Percentiles rank a stretch among this genome's conserved stretches.
phyloP scores from a whole-genome alignment of 371 early-diverging fungal genomes.

The Sporodiniella umbellata region DNA sequence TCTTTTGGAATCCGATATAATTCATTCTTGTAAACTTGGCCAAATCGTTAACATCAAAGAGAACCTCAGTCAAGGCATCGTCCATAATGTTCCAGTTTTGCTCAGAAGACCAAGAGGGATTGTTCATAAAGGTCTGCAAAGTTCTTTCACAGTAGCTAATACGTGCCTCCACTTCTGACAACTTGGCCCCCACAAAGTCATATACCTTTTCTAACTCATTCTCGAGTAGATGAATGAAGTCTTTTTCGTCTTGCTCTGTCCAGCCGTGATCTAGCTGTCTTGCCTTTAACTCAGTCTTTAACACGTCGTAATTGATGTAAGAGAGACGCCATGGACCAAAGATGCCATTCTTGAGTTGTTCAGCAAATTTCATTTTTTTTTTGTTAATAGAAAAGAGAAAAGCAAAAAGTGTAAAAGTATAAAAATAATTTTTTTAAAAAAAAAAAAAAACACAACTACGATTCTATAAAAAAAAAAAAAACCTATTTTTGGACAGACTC shows the following conservation, averaged over 20 bases:
- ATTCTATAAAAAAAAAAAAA: slow-evolving; percentile 3
- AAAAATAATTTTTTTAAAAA: neutral
- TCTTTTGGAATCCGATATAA: slow-evolving; percentile 92
- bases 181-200: slow-evolving; percentile 64
- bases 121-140: slow-evolving; percentile 51
- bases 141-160: slow-evolving; percentile 81
- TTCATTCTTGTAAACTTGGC: slow-evolving; percentile 90
- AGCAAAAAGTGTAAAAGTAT: neutral
- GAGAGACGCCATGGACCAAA: slow-evolving; percentile 43
- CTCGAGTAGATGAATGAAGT: slow-evolving; percentile 66
- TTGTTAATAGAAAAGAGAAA: neutral
- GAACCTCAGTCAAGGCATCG: slow-evolving; percentile 43
- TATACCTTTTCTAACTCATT: slow-evolving; percentile 86
- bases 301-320: slow-evolving; percentile 35
- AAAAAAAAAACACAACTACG: neutral
- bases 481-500: slow-evolving; percentile 7
- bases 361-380: slow-evolving; percentile 27
- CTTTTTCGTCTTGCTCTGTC: slow-evolving; percentile 66
- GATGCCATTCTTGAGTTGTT: slow-evolving; percentile 26
- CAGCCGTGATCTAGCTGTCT: slow-evolving; percentile 42
- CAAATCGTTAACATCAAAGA: slow-evolving; percentile 80
- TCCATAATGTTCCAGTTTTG: slow-evolving; percentile 45
- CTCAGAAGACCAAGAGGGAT: slow-evolving; percentile 35
- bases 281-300: slow-evolving; percentile 31
- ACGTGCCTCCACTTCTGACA: slow-evolving; percentile 77